Evolutionary conservation across 1,139 yeast genomes (phyloP).

Genomic region (Casaregolazyma lundiana): DNA sequence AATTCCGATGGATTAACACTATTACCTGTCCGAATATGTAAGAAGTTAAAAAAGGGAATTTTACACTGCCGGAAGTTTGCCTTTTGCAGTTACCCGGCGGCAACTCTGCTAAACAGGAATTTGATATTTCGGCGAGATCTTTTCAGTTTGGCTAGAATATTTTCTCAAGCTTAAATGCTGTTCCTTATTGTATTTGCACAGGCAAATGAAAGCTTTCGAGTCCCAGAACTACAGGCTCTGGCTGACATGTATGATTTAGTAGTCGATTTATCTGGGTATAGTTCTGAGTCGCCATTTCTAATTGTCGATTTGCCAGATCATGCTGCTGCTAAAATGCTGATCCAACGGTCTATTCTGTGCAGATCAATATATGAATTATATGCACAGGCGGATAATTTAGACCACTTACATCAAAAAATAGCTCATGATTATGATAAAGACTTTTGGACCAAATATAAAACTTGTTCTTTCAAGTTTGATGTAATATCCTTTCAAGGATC

Average conservation of each 20-base stretch:
- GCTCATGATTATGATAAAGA: conserved; percentile 32
- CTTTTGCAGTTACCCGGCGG: not conserved
- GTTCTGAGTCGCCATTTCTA: conserved; percentile 62
- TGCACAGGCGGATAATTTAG: conserved; percentile 62
- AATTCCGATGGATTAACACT: not conserved
- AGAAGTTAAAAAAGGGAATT: not conserved
- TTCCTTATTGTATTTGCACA: conserved; percentile 83
- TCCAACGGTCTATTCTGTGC: conserved; percentile 64
- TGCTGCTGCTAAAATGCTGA: conserved; percentile 59
- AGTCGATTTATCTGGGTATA: conserved; percentile 59
- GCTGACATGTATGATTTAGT: conserved; percentile 58
- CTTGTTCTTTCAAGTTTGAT: conserved; percentile 65
- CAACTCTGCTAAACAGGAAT: too few species aligned
- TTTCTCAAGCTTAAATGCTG: conserved; percentile 34
- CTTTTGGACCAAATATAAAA: conserved; percentile 21
- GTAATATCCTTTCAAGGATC: conserved; percentile 72
- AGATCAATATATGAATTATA: conserved; percentile 81
- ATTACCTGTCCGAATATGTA: not conserved
- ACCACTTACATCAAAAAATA: conserved; percentile 54
- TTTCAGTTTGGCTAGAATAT: too few species aligned
- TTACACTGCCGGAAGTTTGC: not conserved
- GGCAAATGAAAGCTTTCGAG: conserved; percentile 70
- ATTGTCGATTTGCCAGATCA: conserved; percentile 59
- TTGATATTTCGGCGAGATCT: too few species aligned
- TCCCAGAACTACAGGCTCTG: conserved; percentile 78